Conservation (phyloP, 192 early-diverging fungal genomes). For the Gonapodya prolifera region DNA sequence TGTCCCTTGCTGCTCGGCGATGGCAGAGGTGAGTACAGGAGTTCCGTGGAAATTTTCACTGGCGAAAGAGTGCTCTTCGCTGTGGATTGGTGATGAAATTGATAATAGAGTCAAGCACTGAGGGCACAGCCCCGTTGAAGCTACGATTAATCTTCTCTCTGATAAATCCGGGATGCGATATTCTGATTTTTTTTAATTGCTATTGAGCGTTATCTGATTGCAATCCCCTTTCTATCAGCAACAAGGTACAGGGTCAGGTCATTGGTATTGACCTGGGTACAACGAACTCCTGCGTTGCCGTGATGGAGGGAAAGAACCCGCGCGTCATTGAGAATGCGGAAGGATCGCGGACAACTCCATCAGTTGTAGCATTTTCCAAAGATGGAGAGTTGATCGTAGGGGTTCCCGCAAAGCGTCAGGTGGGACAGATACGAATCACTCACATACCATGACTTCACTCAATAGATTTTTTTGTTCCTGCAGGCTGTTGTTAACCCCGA, state of each 20-base stretch:
- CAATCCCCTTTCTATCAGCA: slow-evolving; percentile 9
- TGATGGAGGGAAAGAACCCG: slow-evolving; percentile 97
- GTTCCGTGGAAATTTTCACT: not conserved
- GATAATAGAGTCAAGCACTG: slow-evolving; percentile 6
- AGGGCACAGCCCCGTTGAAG: slow-evolving; percentile 1
- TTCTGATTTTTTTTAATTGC: not conserved
- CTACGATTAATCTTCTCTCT: not conserved
- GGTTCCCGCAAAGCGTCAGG: slow-evolving; percentile 90
- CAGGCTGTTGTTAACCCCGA: slow-evolving; percentile 93
- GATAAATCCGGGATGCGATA: not conserved
- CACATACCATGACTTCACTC: not conserved
- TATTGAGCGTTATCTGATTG: not conserved
- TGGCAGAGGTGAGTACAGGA: slow-evolving; percentile 7
- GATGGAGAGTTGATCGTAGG: slow-evolving; percentile 94
- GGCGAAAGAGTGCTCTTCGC: not conserved
- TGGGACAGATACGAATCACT: slow-evolving; percentile 8
- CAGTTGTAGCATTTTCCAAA: slow-evolving; percentile 90
- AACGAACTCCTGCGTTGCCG: slow-evolving; percentile 98
- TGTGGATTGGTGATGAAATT: not conserved
- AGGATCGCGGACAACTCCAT: slow-evolving; percentile 93
- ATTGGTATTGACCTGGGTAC: slow-evolving; percentile 99
- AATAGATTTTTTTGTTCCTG: slow-evolving; percentile 3
- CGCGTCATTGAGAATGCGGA: slow-evolving; percentile 96
- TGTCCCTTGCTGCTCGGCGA: not conserved
- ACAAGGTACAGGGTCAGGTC: slow-evolving; percentile 63